A percentile compares a stretch with the other conserved stretches of the same genome.
Conservation (phyloP, 2,329 filamentous ascomycete species). For the Microdochium bolleyi region DNA sequence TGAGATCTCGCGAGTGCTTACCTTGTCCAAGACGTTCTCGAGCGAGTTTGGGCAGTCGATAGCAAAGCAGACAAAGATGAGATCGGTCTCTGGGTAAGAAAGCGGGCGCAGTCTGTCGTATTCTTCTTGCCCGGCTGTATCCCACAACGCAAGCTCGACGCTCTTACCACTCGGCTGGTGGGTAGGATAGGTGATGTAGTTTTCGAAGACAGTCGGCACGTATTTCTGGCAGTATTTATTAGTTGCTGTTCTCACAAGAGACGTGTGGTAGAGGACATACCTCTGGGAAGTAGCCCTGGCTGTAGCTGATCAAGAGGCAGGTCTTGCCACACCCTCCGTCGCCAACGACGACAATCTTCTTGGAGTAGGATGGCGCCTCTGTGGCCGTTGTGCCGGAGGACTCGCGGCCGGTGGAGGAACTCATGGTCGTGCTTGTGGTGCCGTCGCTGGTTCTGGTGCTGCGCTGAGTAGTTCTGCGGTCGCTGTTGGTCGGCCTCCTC, state of each 20-base stretch:
- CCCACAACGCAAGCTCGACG: conserved; percentile 95
- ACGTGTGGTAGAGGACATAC: conserved; percentile 39
- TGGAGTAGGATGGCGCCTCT: conserved; percentile 87
- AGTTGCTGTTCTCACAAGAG: not conserved
- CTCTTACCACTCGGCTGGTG: conserved; percentile 85
- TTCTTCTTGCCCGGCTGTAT: conserved; percentile 97
- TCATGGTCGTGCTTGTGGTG: conserved; percentile 79
- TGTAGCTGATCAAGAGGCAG: conserved; percentile 96
- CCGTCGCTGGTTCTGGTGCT: conserved; percentile 72
- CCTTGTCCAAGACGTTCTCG: conserved; percentile 99
- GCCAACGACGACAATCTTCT: conserved; percentile 98
- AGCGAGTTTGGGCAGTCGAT: conserved; percentile 98
- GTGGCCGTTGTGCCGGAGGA: conserved; percentile 80
- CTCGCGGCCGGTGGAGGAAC: conserved; percentile 65
- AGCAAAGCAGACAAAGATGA: conserved; percentile 97
- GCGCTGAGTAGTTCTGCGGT: conserved; percentile 36
- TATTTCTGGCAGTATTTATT: conserved; percentile 69
- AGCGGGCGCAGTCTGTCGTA: conserved; percentile 93
- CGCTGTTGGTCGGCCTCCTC: conserved; percentile 21
- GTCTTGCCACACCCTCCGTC: conserved; percentile 99
- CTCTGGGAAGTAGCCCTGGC: conserved; percentile 98
- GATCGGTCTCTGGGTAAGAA: conserved; percentile 95
- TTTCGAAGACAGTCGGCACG: conserved; percentile 97
- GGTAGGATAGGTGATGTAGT: conserved; percentile 96
- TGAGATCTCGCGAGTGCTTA: conserved; percentile 26